phyloP scores from a whole-genome alignment of 352 stramenopile genomes.

The Halophytophthora polymorphica region DNA sequence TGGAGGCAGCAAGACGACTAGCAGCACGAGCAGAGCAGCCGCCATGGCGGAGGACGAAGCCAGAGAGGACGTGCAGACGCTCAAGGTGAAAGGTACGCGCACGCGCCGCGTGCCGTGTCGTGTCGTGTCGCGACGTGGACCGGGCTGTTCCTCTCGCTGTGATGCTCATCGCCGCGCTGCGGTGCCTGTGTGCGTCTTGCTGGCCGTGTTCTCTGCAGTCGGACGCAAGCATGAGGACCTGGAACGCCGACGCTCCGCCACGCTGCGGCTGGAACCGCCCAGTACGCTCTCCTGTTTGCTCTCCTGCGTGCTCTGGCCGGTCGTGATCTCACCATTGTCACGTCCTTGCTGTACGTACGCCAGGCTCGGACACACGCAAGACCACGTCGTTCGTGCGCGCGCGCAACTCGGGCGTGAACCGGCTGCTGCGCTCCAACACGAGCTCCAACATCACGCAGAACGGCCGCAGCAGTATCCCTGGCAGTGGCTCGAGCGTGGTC shows the following conservation, averaged over 20 bases:
- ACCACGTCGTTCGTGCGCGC: slow-evolving; percentile 48
- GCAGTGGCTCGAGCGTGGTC: slow-evolving; percentile 3
- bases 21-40: too few relatives aligned
- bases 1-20: too few relatives aligned
- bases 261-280: slow-evolving; percentile 50
- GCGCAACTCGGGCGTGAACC: slow-evolving; percentile 60
- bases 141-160: background rate
- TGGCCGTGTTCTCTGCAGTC: slow-evolving; percentile 20
- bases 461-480: slow-evolving; percentile 13
- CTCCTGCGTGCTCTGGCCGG: background rate
- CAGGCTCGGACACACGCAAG: slow-evolving; percentile 52
- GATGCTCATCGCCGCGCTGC: slow-evolving; percentile 9
- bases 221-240: slow-evolving; percentile 69
- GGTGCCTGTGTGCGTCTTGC: slow-evolving; percentile 10
- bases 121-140: too few relatives aligned
- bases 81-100: slow-evolving; percentile 53
- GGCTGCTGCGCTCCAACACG: slow-evolving; percentile 45
- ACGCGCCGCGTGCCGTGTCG: too few relatives aligned
- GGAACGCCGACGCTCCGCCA: slow-evolving; percentile 56
- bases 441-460: slow-evolving; percentile 25
- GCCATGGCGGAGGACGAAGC: slow-evolving; percentile 31
- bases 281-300: slow-evolving; percentile 32
- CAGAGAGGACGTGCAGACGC: slow-evolving; percentile 37
- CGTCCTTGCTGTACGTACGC: background rate
- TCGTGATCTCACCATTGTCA: background rate